A percentile compares a stretch with the other conserved stretches of the same genome.
Evolutionary conservation across 2,329 filamentous ascomycete species (phyloP).

Genomic region (Claviceps quebecensis): DNA sequence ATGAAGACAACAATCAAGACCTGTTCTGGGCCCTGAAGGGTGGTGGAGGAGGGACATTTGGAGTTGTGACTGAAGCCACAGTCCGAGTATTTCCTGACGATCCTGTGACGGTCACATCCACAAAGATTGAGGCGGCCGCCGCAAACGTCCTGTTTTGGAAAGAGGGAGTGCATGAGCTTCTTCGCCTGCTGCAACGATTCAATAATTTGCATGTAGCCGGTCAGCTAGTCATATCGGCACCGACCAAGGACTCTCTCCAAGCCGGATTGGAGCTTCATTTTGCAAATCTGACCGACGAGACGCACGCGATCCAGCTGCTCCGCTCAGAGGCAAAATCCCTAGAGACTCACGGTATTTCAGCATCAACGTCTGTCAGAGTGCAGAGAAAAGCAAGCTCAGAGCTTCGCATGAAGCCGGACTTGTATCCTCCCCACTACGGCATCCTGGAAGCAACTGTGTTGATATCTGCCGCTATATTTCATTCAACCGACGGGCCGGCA

Average conservation of each 20-base stretch:
- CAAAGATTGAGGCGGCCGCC: not conserved
- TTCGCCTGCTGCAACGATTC: not conserved
- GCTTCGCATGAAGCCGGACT: not conserved
- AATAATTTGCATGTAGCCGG: not conserved
- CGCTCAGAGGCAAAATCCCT: not conserved
- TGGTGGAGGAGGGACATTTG: constrained; percentile 1
- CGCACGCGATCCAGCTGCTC: not conserved
- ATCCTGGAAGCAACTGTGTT: not conserved
- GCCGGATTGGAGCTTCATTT: not conserved
- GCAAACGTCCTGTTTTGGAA: not conserved
- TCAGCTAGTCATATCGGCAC: not conserved
- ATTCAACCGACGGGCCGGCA: not conserved
- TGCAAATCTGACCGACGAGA: not conserved
- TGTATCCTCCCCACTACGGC: not conserved
- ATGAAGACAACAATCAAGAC: not conserved
- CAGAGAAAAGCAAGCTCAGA: not conserved
- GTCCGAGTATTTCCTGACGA: constrained; percentile 1
- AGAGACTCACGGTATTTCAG: not conserved
- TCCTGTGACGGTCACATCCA: not conserved
- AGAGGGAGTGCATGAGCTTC: not conserved
- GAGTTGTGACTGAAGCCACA: constrained; percentile 1
- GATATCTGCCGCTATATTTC: not conserved
- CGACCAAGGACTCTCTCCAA: not conserved
- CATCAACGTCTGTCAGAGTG: not conserved
- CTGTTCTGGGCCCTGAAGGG: not conserved